Base-by-base conservation (phyloP, 495 filamentous ascomycete genomes). In the Talaromyces ruber region DNA sequence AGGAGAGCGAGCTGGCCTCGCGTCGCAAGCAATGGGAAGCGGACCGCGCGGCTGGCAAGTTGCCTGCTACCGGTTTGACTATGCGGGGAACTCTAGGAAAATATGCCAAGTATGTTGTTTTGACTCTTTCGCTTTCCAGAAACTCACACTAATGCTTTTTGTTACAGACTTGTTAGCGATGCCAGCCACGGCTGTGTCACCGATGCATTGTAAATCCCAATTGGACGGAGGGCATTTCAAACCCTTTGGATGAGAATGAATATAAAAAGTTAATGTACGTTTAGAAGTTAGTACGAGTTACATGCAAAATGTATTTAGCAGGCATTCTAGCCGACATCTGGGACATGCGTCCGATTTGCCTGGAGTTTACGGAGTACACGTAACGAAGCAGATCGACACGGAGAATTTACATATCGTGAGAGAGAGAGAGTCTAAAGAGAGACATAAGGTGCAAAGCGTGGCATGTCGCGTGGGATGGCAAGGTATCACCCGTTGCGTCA, bases 21-120 rank as follows among this genome's bases (percentile, higher is more conserved):
- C 77, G 92, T 61, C 82, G 83, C 69, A 81, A 86, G 71, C 84
- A 82, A 59, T 79, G 93, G 76, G 73, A 77, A 61, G 71, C 70
- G 28, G 67, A 66, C 66, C 72, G 74, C 65, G 67, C 62, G 39
- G 73, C 66, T 30, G 70, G 76, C 30, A 26, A 68, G 61, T 67
- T 77, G 26, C 74, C 74, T 9, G 64, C 66, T 61, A 75, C 73
- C 21, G 73, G 72, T 63, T 59, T 76, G 25, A 71, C 68, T 14
- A 88, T 88, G 72, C 82, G 94, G 25, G 93, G 93, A 29, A 89
- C 86, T 34, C 71, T 98, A 71, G 92, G 89, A n/a, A 98, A 98
- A 79, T 98, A 97, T 77, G 90, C 88, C 64, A 66, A 73, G 63
- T 74, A 65, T 39, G 69, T 65, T 55, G 22, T 29, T n/a, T 25